These are phyloP conservation scores for Trichoderma atroviride DNA, from an alignment of 2,329 filamentous ascomycete genomes.

Conservation along the genomic window DNA sequence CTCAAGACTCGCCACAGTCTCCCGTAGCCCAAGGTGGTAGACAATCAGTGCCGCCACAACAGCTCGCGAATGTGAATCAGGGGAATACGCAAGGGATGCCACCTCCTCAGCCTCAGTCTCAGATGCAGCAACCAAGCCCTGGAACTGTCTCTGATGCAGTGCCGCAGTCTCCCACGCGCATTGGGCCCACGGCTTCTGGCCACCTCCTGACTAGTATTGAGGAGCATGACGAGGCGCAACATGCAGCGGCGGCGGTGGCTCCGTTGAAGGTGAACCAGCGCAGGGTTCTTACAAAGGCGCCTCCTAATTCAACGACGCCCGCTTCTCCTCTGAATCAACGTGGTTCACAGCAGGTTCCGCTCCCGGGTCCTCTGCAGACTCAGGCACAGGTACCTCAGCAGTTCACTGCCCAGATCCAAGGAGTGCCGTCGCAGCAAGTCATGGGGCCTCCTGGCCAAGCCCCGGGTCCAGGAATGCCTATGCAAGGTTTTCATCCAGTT, in stretches of 20 bases:
- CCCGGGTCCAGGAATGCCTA: not conserved
- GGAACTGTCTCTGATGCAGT: slow-evolving; percentile 1
- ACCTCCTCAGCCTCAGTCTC: not conserved
- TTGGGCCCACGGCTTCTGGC: slow-evolving; percentile 7
- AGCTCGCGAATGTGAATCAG: slow-evolving; percentile 9
- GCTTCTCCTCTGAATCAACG: not conserved
- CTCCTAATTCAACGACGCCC: slow-evolving; percentile 20
- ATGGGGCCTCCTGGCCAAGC: not conserved
- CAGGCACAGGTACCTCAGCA: not conserved
- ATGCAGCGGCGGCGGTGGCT: not conserved
- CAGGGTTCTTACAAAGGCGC: slow-evolving; percentile 6
- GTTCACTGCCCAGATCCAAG: not conserved
- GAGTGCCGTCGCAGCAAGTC: not conserved
- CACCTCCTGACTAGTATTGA: slow-evolving; percentile 28
- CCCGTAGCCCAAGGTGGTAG: slow-evolving; percentile 3
- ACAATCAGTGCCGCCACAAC: slow-evolving; percentile 16
- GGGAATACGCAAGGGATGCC: not conserved
- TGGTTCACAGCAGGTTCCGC: not conserved
- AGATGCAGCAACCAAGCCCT: not conserved
- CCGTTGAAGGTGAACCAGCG: slow-evolving; percentile 2
- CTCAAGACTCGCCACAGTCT: slow-evolving; percentile 14
- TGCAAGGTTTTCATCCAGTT: not conserved
- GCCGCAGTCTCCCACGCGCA: slow-evolving; percentile 2
- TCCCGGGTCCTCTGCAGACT: not conserved
- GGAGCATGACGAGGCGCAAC: slow-evolving; percentile 29